Evolutionary conservation across 306 rosid species (phyloP).

Genomic region (Styphnolobium japonicum): DNA sequence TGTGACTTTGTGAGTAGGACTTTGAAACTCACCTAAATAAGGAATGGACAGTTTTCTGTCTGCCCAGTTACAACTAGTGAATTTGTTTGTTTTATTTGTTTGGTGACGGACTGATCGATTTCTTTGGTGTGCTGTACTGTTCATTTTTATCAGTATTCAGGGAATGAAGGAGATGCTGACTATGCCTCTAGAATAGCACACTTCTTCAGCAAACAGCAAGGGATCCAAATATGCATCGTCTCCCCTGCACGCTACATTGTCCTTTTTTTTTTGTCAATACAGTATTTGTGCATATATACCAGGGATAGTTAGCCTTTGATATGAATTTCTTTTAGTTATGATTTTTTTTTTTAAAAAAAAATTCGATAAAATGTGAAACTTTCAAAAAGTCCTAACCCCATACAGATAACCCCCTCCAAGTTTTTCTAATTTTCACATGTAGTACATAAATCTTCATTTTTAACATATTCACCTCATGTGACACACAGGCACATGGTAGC

Average conservation of each 20-base stretch:
- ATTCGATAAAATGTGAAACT: no score
- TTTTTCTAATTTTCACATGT: no score
- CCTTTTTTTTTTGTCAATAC: no score
- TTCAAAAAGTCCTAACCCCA: no score
- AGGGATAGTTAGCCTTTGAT: neutral
- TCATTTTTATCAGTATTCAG: neutral
- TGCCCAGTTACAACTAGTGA: neutral
- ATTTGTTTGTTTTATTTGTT: neutral
- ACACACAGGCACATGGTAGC: no score
- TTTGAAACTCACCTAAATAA: neutral
- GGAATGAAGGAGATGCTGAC: neutral
- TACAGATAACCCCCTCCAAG: no score
- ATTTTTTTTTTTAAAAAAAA: no score
- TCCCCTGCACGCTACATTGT: neutral
- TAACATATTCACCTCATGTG: no score
- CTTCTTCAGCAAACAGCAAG: neutral
- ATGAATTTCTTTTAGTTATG: neutral
- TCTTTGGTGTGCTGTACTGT: neutral
- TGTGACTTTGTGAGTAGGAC: neutral
- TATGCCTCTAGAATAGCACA: no score
- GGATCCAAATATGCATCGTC: neutral
- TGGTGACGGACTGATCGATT: neutral
- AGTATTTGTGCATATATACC: neutral
- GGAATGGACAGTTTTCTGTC: neutral
- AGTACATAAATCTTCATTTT: no score